Evolutionary conservation across 495 filamentous ascomycete species (phyloP), one percentile per base, ranked within the genome.

Genomic region (Penicillium argentinense): DNA sequence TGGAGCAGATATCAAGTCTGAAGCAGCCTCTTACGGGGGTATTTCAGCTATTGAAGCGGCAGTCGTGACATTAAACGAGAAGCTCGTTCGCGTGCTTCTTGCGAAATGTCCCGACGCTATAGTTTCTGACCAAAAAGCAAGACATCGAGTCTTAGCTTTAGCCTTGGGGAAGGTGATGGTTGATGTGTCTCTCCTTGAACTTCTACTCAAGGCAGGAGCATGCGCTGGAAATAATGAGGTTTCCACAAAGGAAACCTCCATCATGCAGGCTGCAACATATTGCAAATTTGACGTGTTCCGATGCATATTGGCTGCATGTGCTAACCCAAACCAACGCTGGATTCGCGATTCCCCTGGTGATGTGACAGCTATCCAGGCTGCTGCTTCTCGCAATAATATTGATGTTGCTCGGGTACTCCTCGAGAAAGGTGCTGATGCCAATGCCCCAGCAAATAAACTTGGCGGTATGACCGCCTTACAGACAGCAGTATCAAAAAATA

Each of bases 101-200:
- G n/a, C 12, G 11, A 6, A n/a, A 14, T n/a, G 12, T 9, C 30
- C 30, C 17, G 30, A 34, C 17, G 30, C 30, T 34, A 34, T 34
- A 34, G n/a, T 34, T 34, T 34, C n/a, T 34, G 17, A n/a, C n/a
- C 30, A 34, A 34, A 5, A 34, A 34, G 30, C 30, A 34, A n/a
- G n/a, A n/a, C n/a, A n/a, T n/a, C n/a, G n/a, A n/a, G n/a, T n/a
- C n/a, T n/a, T n/a, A n/a, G n/a, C n/a, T n/a, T n/a, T n/a, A n/a
- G n/a, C n/a, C n/a, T n/a, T n/a, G n/a, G n/a, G n/a, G n/a, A n/a
- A n/a, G n/a, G n/a, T n/a, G n/a, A n/a, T n/a, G n/a, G n/a, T n/a
- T n/a, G n/a, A n/a, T n/a, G n/a, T n/a, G n/a, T n/a, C n/a, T n/a
- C n/a, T n/a, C n/a, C n/a, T n/a, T n/a, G n/a, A n/a, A n/a, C n/a